Base-by-base conservation (phyloP, 2,329 filamentous ascomycete genomes). In the Rhexocercosporidium sp. region DNA sequence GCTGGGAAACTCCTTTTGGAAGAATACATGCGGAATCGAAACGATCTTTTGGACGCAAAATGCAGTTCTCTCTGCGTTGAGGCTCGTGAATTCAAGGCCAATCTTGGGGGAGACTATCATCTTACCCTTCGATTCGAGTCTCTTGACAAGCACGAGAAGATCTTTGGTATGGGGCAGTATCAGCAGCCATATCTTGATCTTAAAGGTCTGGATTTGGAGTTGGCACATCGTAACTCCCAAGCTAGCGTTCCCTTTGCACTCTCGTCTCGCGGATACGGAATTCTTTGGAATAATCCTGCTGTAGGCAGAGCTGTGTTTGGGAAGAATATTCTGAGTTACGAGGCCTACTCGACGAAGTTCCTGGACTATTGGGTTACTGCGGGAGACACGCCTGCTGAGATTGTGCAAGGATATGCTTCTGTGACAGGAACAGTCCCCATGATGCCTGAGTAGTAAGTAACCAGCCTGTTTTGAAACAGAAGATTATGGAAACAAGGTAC, bases 81-180 rank as follows among this genome's bases (percentile, higher is more conserved):
- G 71, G 83, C 83, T 0, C 79, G 84, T 20, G 84, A 86, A 66
- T 82, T 86, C 68, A 81, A 81, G 25, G 81, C 83, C 0, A 81
- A 82, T 7, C 74, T 79, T 0, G 83, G 82, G 3, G 78, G 79
- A 11, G 82, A 85, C 64, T 89, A 86, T 72, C 83, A 86, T 61
- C 78, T 90, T 8, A 89, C 86, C 0, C 79, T 84, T 69, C 81
- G 88, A 0, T 83, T 90, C 62, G 88, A 90, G 74, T 85, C 84
- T 1, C 74, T 85, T 62, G 76, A 84, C 61, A 76, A 78, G 0
- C 78, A 84, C 20, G 88, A 91, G 74, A 86, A 84, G 73, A 85
- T 91, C n/a, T 91, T 83, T 71, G 88, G 88, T 22, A 90, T 90
- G 88, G 88, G 88, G 0, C 88, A 91, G 76, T 90, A 91, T 67